phyloP scores from a whole-genome alignment of 345 rosid species.

The Salix arbutifolia region DNA sequence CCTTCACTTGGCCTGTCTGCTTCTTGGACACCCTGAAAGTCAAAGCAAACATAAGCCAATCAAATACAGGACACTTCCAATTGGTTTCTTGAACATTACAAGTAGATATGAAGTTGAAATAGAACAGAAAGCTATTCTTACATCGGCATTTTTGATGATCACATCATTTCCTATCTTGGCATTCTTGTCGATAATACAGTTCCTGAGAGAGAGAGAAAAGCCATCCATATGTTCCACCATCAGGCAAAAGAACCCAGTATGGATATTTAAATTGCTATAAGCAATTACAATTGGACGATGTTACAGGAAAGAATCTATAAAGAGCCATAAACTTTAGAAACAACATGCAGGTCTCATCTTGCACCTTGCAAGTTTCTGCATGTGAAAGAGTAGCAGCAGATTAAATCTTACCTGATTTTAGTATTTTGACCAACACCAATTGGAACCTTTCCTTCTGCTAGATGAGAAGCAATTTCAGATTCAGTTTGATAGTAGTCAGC shows the following conservation, averaged over 20 bases:
- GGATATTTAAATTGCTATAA: neutral
- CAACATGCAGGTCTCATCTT: neutral
- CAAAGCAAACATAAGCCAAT: neutral
- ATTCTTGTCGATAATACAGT: slow-evolving; percentile 92
- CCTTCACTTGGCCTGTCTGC: slow-evolving; percentile 67
- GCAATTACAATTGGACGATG: no score
- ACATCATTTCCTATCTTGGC: slow-evolving; percentile 82
- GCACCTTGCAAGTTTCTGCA: neutral
- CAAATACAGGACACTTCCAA: neutral
- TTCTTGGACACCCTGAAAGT: slow-evolving; percentile 59
- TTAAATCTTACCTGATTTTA: slow-evolving; percentile 53
- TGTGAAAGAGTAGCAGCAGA: neutral
- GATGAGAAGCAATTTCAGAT: slow-evolving; percentile 62
- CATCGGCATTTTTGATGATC: slow-evolving; percentile 61
- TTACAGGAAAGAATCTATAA: neutral
- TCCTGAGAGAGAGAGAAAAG: slow-evolving; percentile 36
- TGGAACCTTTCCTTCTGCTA: slow-evolving; percentile 77
- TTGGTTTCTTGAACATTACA: neutral
- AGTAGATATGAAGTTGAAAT: neutral
- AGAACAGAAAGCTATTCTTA: slow-evolving; percentile 31
- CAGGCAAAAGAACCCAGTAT: neutral
- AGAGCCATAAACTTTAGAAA: neutral
- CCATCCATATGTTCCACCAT: neutral
- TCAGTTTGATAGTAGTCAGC: slow-evolving; percentile 88
- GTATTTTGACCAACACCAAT: slow-evolving; percentile 77